Evolutionary conservation across 306 rosid genomes (phyloP).

Genomic region (Dalbergia cochinchinensis): DNA sequence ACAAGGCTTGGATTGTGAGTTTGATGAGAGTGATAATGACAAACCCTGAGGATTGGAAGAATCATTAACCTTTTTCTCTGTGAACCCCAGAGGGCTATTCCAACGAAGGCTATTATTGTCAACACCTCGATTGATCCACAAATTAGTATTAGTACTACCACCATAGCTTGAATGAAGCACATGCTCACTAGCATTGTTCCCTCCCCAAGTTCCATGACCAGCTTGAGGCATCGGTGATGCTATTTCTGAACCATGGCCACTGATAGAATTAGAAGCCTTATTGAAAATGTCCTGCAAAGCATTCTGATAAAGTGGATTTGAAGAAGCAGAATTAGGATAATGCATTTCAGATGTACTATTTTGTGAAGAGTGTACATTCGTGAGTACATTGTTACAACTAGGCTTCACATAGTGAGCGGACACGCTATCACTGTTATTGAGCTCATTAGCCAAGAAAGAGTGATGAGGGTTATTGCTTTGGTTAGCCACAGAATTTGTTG

Average conservation of each 20-base stretch:
- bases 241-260: constrained; percentile 51
- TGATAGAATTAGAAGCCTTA: constrained; percentile 52
- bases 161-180: constrained; percentile 54
- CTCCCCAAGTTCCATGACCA: constrained; percentile 52
- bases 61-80: constrained; percentile 33
- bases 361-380: constrained; percentile 12
- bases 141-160: not conserved
- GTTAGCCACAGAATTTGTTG: not conserved
- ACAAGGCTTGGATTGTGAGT: constrained; percentile 52
- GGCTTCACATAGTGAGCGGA: constrained; percentile 35
- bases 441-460: constrained; percentile 39
- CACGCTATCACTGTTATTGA: constrained; percentile 12
- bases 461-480: constrained; percentile 41
- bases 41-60: constrained; percentile 68
- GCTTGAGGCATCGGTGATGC: constrained; percentile 45
- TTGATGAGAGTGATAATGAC: constrained; percentile 83
- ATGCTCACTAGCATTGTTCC: constrained; percentile 49
- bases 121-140: constrained; percentile 54
- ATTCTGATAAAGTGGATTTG: constrained; percentile 49
- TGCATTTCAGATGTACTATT: constrained; percentile 42
- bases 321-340: constrained; percentile 33
- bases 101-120: constrained; percentile 32
- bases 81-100: constrained; percentile 27
- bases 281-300: constrained; percentile 63
- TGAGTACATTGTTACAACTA: constrained; percentile 6